A percentile compares a stretch with the other conserved stretches of the same genome.
Evolutionary conservation across 202 grass and related monocot species (phyloP).

Genomic region (Panicum hallii): DNA sequence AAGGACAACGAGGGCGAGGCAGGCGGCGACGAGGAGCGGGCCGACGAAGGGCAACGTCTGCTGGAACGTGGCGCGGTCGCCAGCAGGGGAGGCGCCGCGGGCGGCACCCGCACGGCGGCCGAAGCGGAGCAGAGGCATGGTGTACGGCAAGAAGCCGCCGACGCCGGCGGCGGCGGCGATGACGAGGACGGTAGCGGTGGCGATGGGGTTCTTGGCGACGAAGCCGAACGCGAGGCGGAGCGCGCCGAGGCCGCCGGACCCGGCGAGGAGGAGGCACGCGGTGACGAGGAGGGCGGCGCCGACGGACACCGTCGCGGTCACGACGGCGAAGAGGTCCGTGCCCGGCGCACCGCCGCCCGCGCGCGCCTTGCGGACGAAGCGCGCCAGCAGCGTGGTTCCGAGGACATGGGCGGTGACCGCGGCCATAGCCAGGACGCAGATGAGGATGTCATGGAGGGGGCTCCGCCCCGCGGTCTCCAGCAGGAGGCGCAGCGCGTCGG

Average conservation of each 20-base stretch:
- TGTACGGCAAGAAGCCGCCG: background rate
- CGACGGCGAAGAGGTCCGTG: background rate
- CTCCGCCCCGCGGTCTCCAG: background rate
- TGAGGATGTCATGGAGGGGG: background rate
- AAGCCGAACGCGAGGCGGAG: background rate
- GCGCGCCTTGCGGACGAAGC: slow-evolving; percentile 1
- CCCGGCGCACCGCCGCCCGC: no score
- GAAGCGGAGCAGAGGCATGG: background rate
- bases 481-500: slow-evolving; percentile 9
- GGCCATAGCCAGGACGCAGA: background rate
- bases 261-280: background rate
- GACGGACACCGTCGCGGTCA: background rate
- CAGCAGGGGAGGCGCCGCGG: no score
- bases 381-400: background rate
- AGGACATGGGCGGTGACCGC: background rate
- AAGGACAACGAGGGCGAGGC: background rate
- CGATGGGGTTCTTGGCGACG: background rate
- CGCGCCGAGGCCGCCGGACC: background rate
- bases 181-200: no score
- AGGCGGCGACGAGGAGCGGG: background rate
- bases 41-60: no score
- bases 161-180: no score
- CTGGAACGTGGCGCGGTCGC: background rate
- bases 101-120: background rate
- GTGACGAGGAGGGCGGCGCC: background rate